Evolutionary conservation across 164 flowering plant species (phyloP), one percentile per base, ranked within the genome.

Genomic region (Dillenia turbinata): DNA sequence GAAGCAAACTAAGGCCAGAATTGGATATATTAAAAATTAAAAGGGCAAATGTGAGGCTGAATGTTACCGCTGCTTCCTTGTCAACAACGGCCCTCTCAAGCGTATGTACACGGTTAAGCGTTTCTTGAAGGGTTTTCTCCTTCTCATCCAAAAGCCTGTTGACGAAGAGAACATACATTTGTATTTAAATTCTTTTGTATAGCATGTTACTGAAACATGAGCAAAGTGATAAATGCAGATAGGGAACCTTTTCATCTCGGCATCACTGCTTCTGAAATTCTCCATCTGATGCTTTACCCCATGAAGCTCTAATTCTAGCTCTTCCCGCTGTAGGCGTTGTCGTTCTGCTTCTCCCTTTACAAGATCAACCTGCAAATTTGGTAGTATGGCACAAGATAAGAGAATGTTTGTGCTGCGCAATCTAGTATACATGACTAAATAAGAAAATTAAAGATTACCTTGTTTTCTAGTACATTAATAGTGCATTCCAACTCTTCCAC

Each of bases 401-500:
- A 68, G 40, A 44, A 66, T 10, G 44, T 12, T 33, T 11, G 40
- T 9, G 40, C 24, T 52, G 19, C 14, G 22, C 40, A 54, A 47
- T 44, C 5, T 52, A 49, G 17, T 49, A 4, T 44, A 9, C 14
- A 45, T 24, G 12, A 57, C 26, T 45, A 48, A 59, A 48, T 12
- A 51, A 17, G 12, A 24, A 33, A 61, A 10, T 13, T 8, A 59
- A 47, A 59, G 51, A 69, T 63, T 54, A 92, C 99, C 92, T 95
- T 83, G 75, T 85, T 85, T 75, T 95, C 96, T 64, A 95, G 72
- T 49, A 84, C 96, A 74, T 87, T 79, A 26, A 95, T 63, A 11
- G 97, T 95, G 66, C 76, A 66, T 72, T 92, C 99, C 47, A 95
- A 79, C 79, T 95, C 97, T 78, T 92, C 92, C 56, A 95, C 88